phyloP scores from a whole-genome alignment of 1,284 basidiomycete genomes.

The Cryptococcus jaspeensis region DNA sequence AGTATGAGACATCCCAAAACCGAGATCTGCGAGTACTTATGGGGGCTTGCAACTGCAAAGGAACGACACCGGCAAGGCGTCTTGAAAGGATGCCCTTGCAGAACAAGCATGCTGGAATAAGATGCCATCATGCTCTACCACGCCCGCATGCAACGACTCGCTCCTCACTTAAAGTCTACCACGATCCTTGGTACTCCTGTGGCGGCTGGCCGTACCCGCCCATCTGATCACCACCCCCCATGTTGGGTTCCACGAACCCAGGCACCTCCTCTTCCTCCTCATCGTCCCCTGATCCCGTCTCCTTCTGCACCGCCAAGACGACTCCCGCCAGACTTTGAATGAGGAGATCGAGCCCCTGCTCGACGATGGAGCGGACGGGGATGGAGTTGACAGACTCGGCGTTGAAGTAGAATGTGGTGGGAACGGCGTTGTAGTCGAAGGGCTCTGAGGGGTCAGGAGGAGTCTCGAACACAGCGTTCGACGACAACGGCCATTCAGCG shows the following conservation, averaged over 20 bases:
- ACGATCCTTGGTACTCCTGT: constrained; percentile 7
- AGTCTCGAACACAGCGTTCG: constrained; percentile 79
- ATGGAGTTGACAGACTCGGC: constrained; percentile 89
- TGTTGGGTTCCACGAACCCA: constrained; percentile 34
- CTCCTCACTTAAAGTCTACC: constrained; percentile 6
- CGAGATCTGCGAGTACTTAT: not conserved
- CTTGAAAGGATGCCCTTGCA: constrained; percentile 1
- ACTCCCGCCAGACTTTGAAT: constrained; percentile 78
- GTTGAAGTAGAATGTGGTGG: constrained; percentile 84
- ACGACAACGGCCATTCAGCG: constrained; percentile 77
- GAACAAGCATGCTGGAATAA: not conserved
- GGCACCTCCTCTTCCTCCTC: constrained; percentile 27
- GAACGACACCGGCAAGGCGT: not conserved
- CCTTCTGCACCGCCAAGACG: constrained; percentile 56
- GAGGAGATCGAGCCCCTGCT: constrained; percentile 76
- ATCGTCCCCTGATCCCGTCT: constrained; percentile 45
- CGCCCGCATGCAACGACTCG: not conserved
- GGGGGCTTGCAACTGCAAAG: not conserved
- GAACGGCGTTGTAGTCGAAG: constrained; percentile 84
- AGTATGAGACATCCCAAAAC: not conserved
- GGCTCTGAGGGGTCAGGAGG: constrained; percentile 70
- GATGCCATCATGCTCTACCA: not conserved
- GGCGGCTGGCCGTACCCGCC: constrained; percentile 20
- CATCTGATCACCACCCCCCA: constrained; percentile 16
- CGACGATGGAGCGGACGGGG: constrained; percentile 81